Evolutionary conservation across 352 stramenopile genomes (phyloP).

Genomic region (Phytophthora vignae): DNA sequence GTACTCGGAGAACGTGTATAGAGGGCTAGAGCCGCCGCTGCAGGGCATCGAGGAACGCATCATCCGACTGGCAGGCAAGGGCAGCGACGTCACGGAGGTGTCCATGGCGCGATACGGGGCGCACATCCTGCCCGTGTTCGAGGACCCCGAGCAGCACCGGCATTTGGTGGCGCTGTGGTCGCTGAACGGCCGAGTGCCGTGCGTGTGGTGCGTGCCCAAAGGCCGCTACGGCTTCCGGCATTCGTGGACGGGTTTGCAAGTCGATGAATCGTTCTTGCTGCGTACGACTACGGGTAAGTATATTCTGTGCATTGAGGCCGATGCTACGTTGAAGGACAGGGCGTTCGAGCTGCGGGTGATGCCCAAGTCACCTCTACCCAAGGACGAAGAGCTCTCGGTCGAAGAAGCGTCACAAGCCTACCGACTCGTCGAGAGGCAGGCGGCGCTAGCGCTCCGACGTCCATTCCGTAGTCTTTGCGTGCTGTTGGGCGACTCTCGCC

Average conservation of each 20-base stretch:
- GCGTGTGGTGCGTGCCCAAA: constrained; percentile 58
- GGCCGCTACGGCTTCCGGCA: constrained; percentile 71
- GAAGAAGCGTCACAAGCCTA: constrained; percentile 74
- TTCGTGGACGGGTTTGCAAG: constrained; percentile 54
- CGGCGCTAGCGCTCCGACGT: constrained; percentile 47
- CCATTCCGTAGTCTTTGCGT: constrained; percentile 69
- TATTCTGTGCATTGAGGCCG: constrained; percentile 71
- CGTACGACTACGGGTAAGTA: constrained; percentile 71
- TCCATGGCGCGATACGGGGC: constrained; percentile 71
- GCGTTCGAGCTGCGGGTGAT: constrained; percentile 51
- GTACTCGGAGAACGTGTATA: constrained; percentile 63
- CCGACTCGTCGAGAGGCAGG: constrained; percentile 61
- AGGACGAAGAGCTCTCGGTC: constrained; percentile 54
- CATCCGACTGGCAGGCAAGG: constrained; percentile 61
- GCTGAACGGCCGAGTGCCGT: constrained; percentile 60
- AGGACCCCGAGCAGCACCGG: constrained; percentile 52
- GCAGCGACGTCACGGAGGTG: constrained; percentile 71
- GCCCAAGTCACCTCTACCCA: constrained; percentile 29
- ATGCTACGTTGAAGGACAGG: constrained; percentile 59
- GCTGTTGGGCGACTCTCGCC: constrained; percentile 61
- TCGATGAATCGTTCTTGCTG: constrained; percentile 65
- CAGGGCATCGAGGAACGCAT: constrained; percentile 65
- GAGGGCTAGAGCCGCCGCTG: constrained; percentile 56
- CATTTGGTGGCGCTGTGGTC: constrained; percentile 65
- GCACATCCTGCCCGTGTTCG: constrained; percentile 72